phyloP scores from a whole-genome alignment of 805 yeast species.

The Candida sonorensis region DNA sequence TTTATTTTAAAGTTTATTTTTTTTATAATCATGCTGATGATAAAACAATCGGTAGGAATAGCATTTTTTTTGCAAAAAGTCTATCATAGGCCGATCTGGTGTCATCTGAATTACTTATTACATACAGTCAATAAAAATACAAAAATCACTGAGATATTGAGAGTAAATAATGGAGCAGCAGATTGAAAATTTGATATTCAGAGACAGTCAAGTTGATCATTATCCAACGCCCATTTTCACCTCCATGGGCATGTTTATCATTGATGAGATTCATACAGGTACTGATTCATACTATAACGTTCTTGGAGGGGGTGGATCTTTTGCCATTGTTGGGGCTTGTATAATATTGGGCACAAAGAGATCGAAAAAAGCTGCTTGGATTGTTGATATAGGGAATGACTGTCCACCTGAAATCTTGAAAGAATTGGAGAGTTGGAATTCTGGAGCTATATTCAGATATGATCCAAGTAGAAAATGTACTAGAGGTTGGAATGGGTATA shows the following conservation, averaged over 20 bases:
- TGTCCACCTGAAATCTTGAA: slow-evolving; percentile 47
- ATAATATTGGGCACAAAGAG: slow-evolving; percentile 36
- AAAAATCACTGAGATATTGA: too few relatives aligned
- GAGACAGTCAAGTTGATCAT: too few relatives aligned
- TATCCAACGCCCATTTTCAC: slow-evolving; percentile 33
- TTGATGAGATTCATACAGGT: slow-evolving; percentile 74
- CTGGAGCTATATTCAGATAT: slow-evolving; percentile 51
- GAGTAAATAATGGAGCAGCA: too few relatives aligned
- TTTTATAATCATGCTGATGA: too few relatives aligned
- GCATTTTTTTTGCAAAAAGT: too few relatives aligned
- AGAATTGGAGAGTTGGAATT: slow-evolving; percentile 51
- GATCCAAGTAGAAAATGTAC: slow-evolving; percentile 57
- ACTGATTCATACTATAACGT: slow-evolving; percentile 38
- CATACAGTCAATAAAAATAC: too few relatives aligned
- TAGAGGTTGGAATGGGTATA: slow-evolving; percentile 74
- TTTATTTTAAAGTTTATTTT: too few relatives aligned
- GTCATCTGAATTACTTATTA: too few relatives aligned
- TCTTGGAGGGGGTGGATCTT: slow-evolving; percentile 90
- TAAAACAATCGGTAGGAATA: too few relatives aligned
- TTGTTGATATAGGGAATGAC: slow-evolving; percentile 76
- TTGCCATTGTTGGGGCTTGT: slow-evolving; percentile 69
- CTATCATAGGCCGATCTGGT: too few relatives aligned
- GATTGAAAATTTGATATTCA: too few relatives aligned
- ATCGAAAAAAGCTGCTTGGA: slow-evolving; percentile 46
- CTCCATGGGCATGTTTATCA: slow-evolving; percentile 82